Conservation (phyloP, 768 basidiomycete genomes). For the Kwoniella sp. region DNA sequence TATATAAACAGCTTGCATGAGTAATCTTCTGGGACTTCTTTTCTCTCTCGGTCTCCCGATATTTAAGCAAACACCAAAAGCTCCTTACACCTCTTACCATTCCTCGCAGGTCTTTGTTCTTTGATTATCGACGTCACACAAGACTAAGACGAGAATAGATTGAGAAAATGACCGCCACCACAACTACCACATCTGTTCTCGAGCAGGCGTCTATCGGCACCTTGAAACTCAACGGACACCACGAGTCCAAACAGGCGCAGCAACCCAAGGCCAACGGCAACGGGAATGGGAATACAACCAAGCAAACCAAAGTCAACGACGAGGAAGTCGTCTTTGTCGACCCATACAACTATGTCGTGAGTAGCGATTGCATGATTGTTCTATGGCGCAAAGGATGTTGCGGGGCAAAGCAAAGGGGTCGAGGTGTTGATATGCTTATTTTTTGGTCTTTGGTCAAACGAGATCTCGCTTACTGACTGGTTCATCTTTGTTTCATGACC, state of each 20-base stretch:
- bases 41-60: not conserved
- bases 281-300: conserved; percentile 2
- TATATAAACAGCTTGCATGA: not conserved
- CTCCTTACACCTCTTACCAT: no score
- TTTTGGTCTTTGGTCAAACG: no score
- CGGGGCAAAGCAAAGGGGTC: not conserved
- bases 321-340: conserved; percentile 37
- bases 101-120: no score
- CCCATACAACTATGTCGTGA: conserved; percentile 51
- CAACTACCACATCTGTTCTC: conserved; percentile 12
- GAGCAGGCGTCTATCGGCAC: conserved; percentile 24
- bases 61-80: not conserved
- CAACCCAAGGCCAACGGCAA: conserved; percentile 6
- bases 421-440: conserved; percentile 12
- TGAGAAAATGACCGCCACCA: conserved; percentile 20
- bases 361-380: conserved; percentile 20
- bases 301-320: conserved; percentile 3
- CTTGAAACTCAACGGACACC: conserved; percentile 31
- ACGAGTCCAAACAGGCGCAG: conserved; percentile 3
- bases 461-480: not conserved
- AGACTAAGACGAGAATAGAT: no score
- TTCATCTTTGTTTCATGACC: no score
- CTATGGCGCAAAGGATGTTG: no score
- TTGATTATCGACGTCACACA: no score
- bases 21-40: not conserved